Evolutionary conservation across 345 rosid genomes (phyloP), one percentile per base, ranked within the genome.

Genomic region (Kernera saxatilis): DNA sequence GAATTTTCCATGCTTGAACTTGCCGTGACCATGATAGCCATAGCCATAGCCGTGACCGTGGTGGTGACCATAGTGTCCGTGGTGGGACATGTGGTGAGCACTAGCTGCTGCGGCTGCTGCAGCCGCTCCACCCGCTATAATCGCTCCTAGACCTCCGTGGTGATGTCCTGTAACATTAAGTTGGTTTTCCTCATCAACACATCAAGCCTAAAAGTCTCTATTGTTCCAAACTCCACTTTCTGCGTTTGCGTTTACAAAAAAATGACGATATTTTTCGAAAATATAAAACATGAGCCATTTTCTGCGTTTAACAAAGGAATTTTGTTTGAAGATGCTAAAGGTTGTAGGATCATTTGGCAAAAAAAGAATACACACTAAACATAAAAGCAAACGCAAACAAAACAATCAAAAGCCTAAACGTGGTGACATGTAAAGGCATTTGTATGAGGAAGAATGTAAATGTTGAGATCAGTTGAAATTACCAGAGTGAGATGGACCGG

Each of bases 71-170:
- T 77, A 50, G 68, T 53, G 78, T 39, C 93, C 88, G 2, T 88
- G 97, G 70, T 68, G 71, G 25, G 86, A 25, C 55, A 86, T 4
- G 43, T 85, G 91, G 75, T 88, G 93, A 58, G 91, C 86, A 66
- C 91, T 82, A 25, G 84, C 91, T 35, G 84, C 86, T 6, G 89
- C 87, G 1, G 92, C 94, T 0, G 89, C 95, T 5, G 84, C 93
- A 0, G 95, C 89, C 1, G 80, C 87, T 7, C 87, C 92, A 50
- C 97, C 98, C 4, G 85, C 93, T 51, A 93, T 17, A 44, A 88
- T 4, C 11, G 80, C 66, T 78, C 95, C 98, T 73, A 88, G 61
- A 37, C 88, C 79, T 37, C 84, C 84, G 2, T 69, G 64, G 37
- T 52, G 78, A 26, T 64, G 75, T 56, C 71, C 79, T 76, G 71